Conservation (phyloP, 352 stramenopile genomes). For the Globisporangium recalcitrans region DNA sequence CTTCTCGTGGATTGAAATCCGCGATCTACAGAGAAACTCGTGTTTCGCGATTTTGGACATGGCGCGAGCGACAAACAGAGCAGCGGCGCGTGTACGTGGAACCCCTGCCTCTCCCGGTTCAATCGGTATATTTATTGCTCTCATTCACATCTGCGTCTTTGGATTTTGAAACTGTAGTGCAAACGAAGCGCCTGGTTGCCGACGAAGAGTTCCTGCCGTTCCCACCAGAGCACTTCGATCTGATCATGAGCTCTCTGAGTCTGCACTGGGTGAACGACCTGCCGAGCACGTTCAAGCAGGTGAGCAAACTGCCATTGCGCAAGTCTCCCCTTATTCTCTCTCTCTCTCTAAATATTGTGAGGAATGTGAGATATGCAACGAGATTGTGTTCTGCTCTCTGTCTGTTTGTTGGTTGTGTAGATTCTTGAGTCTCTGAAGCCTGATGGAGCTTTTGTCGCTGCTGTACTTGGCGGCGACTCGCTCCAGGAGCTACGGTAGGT, state of each 20-base stretch:
- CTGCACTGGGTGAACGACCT: slow-evolving; percentile 98
- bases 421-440: slow-evolving; percentile 90
- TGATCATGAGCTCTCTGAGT: slow-evolving; percentile 92
- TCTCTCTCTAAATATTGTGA: too few relatives aligned
- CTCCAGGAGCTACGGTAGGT: slow-evolving; percentile 91
- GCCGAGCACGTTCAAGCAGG: slow-evolving; percentile 77
- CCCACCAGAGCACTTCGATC: slow-evolving; percentile 92
- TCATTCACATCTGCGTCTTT: slow-evolving; percentile 7
- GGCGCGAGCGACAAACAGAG: not conserved
- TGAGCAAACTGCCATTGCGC: too few relatives aligned
- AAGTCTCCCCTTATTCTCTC: too few relatives aligned
- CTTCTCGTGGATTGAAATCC: not conserved
- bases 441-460: slow-evolving; percentile 95
- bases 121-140: too few relatives aligned
- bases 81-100: slow-evolving; percentile 5
- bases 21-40: slow-evolving; percentile 42
- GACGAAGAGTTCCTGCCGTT: slow-evolving; percentile 95
- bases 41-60: slow-evolving; percentile 47
- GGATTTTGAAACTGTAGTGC: slow-evolving; percentile 29
- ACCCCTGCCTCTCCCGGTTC: not conserved
- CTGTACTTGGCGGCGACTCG: slow-evolving; percentile 94
- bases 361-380: not conserved
- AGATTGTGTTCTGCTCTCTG: not conserved
- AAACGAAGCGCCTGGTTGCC: slow-evolving; percentile 66
- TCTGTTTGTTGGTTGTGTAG: slow-evolving; percentile 16